phyloP scores from a whole-genome alignment of 768 basidiomycete genomes.

The Cantharellus cinnabarinus region DNA sequence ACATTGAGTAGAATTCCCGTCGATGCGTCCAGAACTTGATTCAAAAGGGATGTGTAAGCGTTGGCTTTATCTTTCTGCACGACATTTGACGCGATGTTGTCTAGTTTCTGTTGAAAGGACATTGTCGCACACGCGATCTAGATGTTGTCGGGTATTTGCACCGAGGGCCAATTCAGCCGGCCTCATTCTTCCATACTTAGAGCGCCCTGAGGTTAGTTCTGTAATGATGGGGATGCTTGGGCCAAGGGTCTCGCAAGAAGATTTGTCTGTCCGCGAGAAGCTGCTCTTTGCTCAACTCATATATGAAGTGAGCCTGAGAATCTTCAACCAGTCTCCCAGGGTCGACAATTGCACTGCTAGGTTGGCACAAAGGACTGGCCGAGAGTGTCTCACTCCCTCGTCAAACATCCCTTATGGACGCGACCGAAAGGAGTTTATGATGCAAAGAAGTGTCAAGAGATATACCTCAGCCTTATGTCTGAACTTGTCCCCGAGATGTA shows the following conservation, averaged over 20 bases:
- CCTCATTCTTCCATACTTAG: neutral
- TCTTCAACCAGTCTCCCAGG: neutral
- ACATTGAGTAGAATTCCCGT: constrained; percentile 33
- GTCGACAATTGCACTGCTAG: neutral
- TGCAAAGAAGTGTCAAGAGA: constrained; percentile 44
- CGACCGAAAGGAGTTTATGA: constrained; percentile 48
- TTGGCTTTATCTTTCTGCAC: constrained; percentile 69
- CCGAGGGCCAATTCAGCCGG: neutral
- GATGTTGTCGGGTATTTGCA: neutral
- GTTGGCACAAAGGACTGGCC: constrained; percentile 31
- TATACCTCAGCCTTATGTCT: constrained; percentile 48
- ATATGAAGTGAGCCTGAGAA: constrained; percentile 51
- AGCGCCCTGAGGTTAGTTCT: too few relatives aligned
- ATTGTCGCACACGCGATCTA: constrained; percentile 1
- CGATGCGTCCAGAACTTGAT: constrained; percentile 31
- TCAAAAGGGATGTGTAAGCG: constrained; percentile 46
- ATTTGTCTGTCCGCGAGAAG: constrained; percentile 30
- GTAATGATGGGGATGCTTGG: too few relatives aligned
- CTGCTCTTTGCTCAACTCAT: constrained; percentile 75
- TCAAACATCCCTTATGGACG: constrained; percentile 46
- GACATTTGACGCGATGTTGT: constrained; percentile 37
- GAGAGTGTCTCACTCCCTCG: constrained; percentile 40
- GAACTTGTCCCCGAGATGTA: constrained; percentile 38
- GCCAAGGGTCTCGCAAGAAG: neutral
- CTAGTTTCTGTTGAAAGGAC: constrained; percentile 24